A percentile compares a stretch with the other conserved stretches of the same genome.
Evolutionary conservation across 2,329 filamentous ascomycete species (phyloP).

Genomic region (Penicillium paneum): DNA sequence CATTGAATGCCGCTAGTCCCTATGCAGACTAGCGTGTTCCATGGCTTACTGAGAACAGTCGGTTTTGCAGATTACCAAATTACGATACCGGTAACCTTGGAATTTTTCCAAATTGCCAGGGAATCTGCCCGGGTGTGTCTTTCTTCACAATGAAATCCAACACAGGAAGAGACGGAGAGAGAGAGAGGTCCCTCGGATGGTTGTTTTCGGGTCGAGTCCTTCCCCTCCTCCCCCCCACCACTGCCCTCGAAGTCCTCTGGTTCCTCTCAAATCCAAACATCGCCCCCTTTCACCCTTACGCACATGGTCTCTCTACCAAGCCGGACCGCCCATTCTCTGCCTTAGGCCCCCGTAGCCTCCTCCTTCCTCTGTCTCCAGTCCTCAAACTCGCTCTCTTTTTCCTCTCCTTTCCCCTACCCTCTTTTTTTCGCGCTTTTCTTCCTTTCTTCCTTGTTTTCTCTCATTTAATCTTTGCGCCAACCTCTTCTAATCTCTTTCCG

Average conservation of each 20-base stretch:
- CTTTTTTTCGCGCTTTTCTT: slow-evolving; percentile 16
- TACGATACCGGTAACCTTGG: slow-evolving; percentile 4
- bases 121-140: not conserved
- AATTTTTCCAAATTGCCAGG: not conserved
- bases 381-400: slow-evolving; percentile 24
- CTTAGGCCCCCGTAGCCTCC: slow-evolving; percentile 25
- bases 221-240: not conserved
- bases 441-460: slow-evolving; percentile 13
- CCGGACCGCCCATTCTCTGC: slow-evolving; percentile 23
- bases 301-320: slow-evolving; percentile 11
- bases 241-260: not conserved
- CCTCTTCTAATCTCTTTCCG: slow-evolving; percentile 5
- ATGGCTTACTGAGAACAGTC: slow-evolving; percentile 3
- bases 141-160: slow-evolving; percentile 1
- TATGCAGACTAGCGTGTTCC: not conserved
- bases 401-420: slow-evolving; percentile 23
- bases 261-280: not conserved
- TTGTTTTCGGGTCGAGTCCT: slow-evolving; percentile 12
- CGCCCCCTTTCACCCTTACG: slow-evolving; percentile 14
- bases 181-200: not conserved
- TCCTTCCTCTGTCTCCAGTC: slow-evolving; percentile 20
- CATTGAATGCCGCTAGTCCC: not conserved
- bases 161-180: not conserved
- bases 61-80: slow-evolving; percentile 2
- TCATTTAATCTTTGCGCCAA: slow-evolving; percentile 8